Percentiles rank a stretch among this genome's conserved stretches.
These are phyloP conservation scores for Trichophyton schoenleinii DNA, from an alignment of 2,329 filamentous ascomycete genomes.

Conservation along the genomic window DNA sequence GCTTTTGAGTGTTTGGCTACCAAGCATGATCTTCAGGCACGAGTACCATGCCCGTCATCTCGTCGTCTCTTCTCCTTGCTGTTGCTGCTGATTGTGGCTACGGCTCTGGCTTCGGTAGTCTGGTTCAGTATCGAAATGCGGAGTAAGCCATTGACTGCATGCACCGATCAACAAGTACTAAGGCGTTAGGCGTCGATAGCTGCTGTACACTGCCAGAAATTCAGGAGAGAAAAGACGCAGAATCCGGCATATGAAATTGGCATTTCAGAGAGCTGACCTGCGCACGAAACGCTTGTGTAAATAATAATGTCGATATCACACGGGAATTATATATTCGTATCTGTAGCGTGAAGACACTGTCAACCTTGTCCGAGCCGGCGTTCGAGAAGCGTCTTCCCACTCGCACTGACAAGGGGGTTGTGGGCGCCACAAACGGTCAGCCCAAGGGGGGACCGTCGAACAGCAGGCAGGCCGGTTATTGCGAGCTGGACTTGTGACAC, in stretches of 20 bases:
- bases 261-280: background rate
- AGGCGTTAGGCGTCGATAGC: background rate
- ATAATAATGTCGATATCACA: background rate
- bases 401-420: background rate
- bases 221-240: background rate
- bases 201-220: background rate
- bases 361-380: background rate
- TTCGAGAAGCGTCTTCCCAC: background rate
- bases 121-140: background rate
- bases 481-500: background rate
- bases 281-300: background rate
- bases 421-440: background rate
- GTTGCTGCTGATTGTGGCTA: background rate
- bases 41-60: background rate
- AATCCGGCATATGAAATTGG: no score
- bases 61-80: background rate
- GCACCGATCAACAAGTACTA: background rate
- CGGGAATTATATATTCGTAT: background rate
- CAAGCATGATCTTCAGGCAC: background rate
- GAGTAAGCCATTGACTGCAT: background rate
- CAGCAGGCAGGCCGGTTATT: background rate
- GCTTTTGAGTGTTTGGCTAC: background rate
- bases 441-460: background rate
- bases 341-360: background rate
- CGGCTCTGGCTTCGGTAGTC: constrained; percentile 2